Conservation (phyloP, 2,329 filamentous ascomycete species). For the Cladosporium cucumerinum region DNA sequence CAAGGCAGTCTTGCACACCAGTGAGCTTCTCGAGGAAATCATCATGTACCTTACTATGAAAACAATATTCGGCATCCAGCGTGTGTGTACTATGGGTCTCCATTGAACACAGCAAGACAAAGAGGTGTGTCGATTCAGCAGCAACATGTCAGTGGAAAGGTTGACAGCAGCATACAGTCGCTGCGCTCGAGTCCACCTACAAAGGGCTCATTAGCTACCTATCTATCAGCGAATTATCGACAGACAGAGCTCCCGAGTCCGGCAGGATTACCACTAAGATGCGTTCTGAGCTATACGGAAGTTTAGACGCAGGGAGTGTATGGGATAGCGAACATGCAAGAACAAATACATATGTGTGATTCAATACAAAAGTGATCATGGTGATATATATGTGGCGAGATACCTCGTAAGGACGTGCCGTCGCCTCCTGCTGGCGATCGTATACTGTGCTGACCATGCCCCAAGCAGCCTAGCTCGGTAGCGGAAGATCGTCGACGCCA, state of each 20-base stretch:
- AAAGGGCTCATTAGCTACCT: background rate
- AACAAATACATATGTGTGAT: background rate
- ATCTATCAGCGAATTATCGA: background rate
- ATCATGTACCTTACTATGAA: conserved; percentile 9
- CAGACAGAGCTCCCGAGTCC: background rate
- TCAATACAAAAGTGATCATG: too few species aligned
- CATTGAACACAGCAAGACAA: background rate
- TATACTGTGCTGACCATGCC: conserved; percentile 6
- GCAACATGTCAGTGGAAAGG: background rate
- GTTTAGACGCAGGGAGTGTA: background rate
- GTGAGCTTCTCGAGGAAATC: conserved; percentile 17
- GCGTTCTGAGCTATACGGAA: background rate
- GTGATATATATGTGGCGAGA: background rate
- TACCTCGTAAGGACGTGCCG: background rate
- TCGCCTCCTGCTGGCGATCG: background rate
- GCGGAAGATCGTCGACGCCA: conserved; percentile 12
- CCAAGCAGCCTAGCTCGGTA: conserved; percentile 5
- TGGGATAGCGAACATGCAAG: background rate
- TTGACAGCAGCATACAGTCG: background rate
- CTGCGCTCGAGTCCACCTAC: background rate
- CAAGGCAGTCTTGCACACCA: conserved; percentile 4
- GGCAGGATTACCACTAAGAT: background rate
- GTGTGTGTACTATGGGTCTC: background rate
- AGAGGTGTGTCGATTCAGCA: background rate
- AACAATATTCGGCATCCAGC: conserved; percentile 10